A percentile compares a stretch with the other conserved stretches of the same genome.
phyloP scores from a whole-genome alignment of 176 grass and related monocot species.

The Aegilops bicornis region DNA sequence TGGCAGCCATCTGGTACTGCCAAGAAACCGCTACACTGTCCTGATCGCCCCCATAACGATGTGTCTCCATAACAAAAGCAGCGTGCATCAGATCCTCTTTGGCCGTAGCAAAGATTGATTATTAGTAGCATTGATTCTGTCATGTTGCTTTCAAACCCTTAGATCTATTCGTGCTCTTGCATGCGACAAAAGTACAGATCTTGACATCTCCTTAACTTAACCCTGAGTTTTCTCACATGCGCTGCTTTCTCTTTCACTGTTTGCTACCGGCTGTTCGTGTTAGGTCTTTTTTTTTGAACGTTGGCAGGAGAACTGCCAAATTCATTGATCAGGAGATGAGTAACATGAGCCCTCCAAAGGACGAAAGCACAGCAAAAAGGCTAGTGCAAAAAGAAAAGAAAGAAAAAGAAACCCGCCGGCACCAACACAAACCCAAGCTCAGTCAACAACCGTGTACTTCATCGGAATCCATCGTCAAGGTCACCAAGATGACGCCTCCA shows the following conservation, averaged over 20 bases:
- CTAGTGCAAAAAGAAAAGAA: too few relatives aligned
- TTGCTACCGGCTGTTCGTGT: not conserved
- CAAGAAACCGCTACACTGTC: not conserved
- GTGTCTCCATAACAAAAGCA: conserved; percentile 25
- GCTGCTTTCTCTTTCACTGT: not conserved
- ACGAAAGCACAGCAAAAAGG: too few relatives aligned
- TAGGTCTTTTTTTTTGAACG: too few relatives aligned
- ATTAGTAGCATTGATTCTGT: conserved; percentile 10
- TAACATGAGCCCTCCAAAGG: too few relatives aligned
- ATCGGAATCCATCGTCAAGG: too few relatives aligned
- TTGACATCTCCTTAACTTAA: not conserved
- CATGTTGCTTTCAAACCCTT: not conserved
- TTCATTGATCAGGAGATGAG: too few relatives aligned
- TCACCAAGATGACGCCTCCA: too few relatives aligned
- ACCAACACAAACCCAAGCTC: too few relatives aligned
- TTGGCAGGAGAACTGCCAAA: too few relatives aligned
- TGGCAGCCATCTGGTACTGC: conserved; percentile 19
- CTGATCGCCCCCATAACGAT: not conserved
- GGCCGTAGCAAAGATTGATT: conserved; percentile 13
- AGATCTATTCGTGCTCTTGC: not conserved
- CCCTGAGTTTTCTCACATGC: not conserved
- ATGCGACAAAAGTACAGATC: not conserved
- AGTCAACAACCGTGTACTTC: too few relatives aligned
- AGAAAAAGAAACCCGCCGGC: too few relatives aligned
- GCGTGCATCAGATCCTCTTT: not conserved